These are phyloP conservation scores for Trametes cubensis DNA, from an alignment of 768 basidiomycete species.

Conservation along the genomic window DNA sequence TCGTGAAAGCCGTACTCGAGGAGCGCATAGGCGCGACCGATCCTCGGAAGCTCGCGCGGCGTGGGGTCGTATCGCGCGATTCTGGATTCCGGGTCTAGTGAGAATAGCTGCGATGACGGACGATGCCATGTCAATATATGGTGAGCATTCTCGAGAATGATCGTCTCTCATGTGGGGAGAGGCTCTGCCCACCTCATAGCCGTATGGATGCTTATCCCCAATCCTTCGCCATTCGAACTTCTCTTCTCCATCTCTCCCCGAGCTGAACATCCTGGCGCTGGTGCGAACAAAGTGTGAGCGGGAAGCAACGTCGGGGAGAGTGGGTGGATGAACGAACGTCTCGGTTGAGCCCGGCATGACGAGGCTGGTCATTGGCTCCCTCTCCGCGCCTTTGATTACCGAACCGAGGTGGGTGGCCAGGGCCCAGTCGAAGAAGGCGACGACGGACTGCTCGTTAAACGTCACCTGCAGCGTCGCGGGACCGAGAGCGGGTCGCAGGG, in stretches of 20 bases:
- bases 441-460: constrained; percentile 45
- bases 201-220: constrained; percentile 43
- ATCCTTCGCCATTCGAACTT: constrained; percentile 69
- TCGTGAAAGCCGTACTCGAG: constrained; percentile 67
- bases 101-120: constrained; percentile 27
- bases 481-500: constrained; percentile 27
- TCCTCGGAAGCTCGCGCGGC: constrained; percentile 49
- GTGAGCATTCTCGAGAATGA: constrained; percentile 4
- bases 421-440: constrained; percentile 55
- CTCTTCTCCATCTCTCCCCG: constrained; percentile 49
- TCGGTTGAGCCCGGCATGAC: constrained; percentile 53
- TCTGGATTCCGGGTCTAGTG: constrained; percentile 37
- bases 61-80: constrained; percentile 64
- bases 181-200: constrained; percentile 61
- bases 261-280: constrained; percentile 64
- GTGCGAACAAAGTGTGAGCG: constrained; percentile 14
- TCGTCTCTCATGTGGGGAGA: constrained; percentile 1
- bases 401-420: constrained; percentile 39
- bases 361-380: constrained; percentile 64
- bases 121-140: constrained; percentile 43
- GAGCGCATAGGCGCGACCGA: constrained; percentile 66
- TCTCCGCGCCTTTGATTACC: constrained; percentile 55
- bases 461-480: constrained; percentile 24
- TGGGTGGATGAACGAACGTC: constrained; percentile 42
- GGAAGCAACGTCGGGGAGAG: constrained; percentile 16